Conservation (phyloP, 116 monocot species). For the Iris pallida region DNA sequence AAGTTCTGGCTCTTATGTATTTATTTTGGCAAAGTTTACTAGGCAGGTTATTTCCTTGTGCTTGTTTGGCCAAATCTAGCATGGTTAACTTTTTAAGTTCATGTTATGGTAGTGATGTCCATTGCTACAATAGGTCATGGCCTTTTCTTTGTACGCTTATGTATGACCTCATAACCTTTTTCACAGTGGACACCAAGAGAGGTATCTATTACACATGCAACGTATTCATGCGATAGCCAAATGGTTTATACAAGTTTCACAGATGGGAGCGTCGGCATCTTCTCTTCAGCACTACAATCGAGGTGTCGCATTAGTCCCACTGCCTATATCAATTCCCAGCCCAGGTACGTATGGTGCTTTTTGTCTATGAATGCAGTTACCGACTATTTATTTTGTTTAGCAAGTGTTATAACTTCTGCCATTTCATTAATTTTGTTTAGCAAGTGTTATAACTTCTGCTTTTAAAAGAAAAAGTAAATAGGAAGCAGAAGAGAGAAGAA, state of each 20-base stretch:
- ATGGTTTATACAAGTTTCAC: conserved; percentile 37
- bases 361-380: too few species aligned
- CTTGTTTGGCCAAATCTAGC: too few species aligned
- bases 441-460: too few species aligned
- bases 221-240: conserved; percentile 42
- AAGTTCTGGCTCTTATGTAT: too few species aligned
- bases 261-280: conserved; percentile 24
- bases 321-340: conserved; percentile 20
- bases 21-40: too few species aligned
- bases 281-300: conserved; percentile 22
- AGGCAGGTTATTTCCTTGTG: too few species aligned
- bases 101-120: background rate
- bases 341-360: conserved; percentile 10
- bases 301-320: conserved; percentile 33
- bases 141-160: background rate
- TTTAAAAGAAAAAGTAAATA: too few species aligned
- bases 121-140: background rate
- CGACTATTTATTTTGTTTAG: too few species aligned
- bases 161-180: background rate
- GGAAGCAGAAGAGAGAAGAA: too few species aligned
- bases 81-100: too few species aligned
- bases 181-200: conserved; percentile 24
- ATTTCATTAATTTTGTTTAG: too few species aligned
- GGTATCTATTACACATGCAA: conserved; percentile 32
- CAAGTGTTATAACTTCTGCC: too few species aligned